Conservation (phyloP, 441 rosid species). For the Hura crepitans region DNA sequence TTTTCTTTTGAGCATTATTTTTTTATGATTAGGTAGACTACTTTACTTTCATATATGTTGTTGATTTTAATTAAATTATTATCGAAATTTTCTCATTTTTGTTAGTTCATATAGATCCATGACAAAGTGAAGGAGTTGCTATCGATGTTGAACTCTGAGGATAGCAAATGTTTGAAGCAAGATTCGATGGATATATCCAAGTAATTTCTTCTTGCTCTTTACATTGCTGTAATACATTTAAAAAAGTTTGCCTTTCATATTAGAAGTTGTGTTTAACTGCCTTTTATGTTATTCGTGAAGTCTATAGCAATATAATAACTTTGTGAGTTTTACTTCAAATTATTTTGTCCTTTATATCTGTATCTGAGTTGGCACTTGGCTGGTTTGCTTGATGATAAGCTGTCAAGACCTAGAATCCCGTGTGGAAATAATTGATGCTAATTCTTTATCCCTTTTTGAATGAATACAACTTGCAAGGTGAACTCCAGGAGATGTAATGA, state of each 20-base stretch:
- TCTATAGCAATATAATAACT: neutral
- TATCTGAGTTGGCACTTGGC: neutral
- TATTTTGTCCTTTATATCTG: neutral
- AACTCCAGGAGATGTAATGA: neutral
- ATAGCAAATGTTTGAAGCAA: constrained; percentile 44
- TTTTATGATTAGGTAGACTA: neutral
- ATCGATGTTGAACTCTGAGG: constrained; percentile 44
- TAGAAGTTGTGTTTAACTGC: constrained; percentile 6
- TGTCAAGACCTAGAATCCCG: neutral
- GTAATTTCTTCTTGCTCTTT: constrained; percentile 34
- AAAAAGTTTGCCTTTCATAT: constrained; percentile 4
- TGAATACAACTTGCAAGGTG: neutral
- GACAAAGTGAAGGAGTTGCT: constrained; percentile 56
- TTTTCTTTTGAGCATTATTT: neutral
- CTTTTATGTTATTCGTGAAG: constrained; percentile 11
- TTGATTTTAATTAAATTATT: constrained; percentile 6
- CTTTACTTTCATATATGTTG: neutral
- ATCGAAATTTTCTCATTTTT: constrained; percentile 13
- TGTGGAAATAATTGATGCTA: neutral
- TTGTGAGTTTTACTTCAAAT: neutral
- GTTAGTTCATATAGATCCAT: constrained; percentile 45
- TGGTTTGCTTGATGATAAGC: neutral
- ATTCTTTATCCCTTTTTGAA: constrained; percentile 10
- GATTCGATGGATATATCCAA: constrained; percentile 44
- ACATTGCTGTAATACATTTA: constrained; percentile 17